Percentiles rank a stretch among this genome's conserved stretches.
phyloP scores from a whole-genome alignment of 2,329 filamentous ascomycete species.

The Ceratocystis huliohia region DNA sequence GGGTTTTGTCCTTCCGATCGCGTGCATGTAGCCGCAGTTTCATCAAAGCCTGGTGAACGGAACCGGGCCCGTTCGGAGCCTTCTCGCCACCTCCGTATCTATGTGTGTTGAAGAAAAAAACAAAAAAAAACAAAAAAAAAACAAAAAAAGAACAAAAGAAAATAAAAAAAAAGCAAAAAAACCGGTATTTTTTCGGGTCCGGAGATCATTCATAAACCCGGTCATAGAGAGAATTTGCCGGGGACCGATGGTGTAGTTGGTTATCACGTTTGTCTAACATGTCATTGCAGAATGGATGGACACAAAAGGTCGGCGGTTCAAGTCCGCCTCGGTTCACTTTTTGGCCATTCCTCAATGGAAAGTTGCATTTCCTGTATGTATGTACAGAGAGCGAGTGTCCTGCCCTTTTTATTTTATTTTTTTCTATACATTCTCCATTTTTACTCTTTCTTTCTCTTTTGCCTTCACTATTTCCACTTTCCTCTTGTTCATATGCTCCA shows the following conservation, averaged over 20 bases:
- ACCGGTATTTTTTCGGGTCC: too few relatives aligned
- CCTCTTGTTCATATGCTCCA: not conserved
- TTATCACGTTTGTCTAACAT: constrained; percentile 13
- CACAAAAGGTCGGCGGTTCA: constrained; percentile 13
- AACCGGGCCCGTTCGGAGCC: too few relatives aligned
- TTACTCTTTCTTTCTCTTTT: not conserved
- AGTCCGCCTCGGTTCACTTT: constrained; percentile 9
- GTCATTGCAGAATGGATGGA: not conserved
- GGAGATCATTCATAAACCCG: not conserved
- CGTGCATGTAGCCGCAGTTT: too few relatives aligned
- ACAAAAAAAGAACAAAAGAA: too few relatives aligned
- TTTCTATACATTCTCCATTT: not conserved
- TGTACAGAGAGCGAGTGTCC: not conserved
- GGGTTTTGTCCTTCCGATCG: too few relatives aligned
- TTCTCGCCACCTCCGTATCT: too few relatives aligned
- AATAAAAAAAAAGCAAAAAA: too few relatives aligned
- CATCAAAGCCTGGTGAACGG: too few relatives aligned
- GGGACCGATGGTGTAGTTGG: constrained; percentile 12
- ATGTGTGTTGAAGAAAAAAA: too few relatives aligned
- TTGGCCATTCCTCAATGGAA: not conserved
- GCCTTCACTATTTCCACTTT: not conserved
- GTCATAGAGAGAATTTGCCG: not conserved
- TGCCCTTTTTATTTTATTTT: not conserved
- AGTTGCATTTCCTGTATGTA: not conserved
- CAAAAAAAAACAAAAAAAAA: too few relatives aligned